Evolutionary conservation across 345 rosid genomes (phyloP), one percentile per base, ranked within the genome.

Genomic region (Turritis glabra): DNA sequence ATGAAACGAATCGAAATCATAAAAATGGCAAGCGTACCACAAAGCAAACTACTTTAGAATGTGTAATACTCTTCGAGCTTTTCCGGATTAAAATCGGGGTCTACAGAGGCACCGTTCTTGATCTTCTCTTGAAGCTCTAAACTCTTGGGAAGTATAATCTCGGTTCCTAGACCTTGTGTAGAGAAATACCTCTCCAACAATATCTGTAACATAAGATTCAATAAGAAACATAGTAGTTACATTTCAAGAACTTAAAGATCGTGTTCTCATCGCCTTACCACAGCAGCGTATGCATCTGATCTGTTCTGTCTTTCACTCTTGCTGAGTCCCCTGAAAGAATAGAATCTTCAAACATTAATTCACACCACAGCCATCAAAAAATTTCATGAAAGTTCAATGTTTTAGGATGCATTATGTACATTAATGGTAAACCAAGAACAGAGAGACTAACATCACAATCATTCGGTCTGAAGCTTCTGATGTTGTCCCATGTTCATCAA

Each of bases 401-500:
- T 44, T 44, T 21, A 21, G 30, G 33, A 57, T 7, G 38, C 4
- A 58, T 2, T 5, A n/a, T n/a, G 14, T 30, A 32, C 33, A 7
- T 14, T 23, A 53, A 54, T 48, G 38, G 41, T 73, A 43, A 47
- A 66, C 9, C 10, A 57, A 57, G 47, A 67, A 56, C 30, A 29
- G 19, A 60, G 64, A 26, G 61, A 27, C 78, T 67, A 86, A 93
- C 98, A 83, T 79, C 77, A 84, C 66, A 73, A 93, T 91, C 96
- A 93, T 93, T n/a, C 79, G 56, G 64, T 73, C 64, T 62, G 80
- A 56, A 22, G 97, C 96, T 64, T 89, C 92, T 19, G 82, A 63
- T 41, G 98, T 84, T 64, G 98, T 87, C 21, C 96, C 89, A 76
- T 91, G 92, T 71, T 93, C 98, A 84, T 93, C 92, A 71, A 82